Evolutionary conservation across 1,139 yeast genomes (phyloP), one percentile per base, ranked within the genome.

Genomic region (Geotrichum macrosporum): DNA sequence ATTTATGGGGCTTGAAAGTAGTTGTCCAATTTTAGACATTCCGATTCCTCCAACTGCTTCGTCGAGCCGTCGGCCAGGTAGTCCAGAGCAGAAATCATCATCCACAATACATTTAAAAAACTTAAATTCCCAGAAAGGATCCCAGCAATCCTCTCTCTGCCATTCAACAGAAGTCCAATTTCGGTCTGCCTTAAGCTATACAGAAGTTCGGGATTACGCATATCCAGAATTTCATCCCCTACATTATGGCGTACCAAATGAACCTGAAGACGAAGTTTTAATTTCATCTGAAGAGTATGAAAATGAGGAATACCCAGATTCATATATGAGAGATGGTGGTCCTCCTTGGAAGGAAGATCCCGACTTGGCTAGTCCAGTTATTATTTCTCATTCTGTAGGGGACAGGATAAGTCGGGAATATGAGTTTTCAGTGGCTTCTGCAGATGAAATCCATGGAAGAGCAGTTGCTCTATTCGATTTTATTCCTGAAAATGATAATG

Each of bases 401-500:
- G 63, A 60, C 41, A 61, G 61, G 12, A 59, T 57, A 21, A 61
- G 59, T 16, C 60, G 62, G 15, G 64, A 61, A 36, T 57, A 56
- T 44, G 62, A 62, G 38, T 55, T 65, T 24, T 65, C 73, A 0
- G 63, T 48, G 9, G 48, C 60, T 1, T 57, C 62, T 22, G 58
- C 57, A 12, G 71, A 69, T 50, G 77, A 71, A 53, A 66, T 77
- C 37, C 74, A 75, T 52, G 76, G 78, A 42, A 73, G 77, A 51
- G 95, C 95, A 1, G 69, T 88, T 22, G 96, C 97, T 1, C 65
- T 92, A 46, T 92, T 88, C 64, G 94, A 88, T 58, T 92, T 92
- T 62, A 73, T 70, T 30, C 96, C 97, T 0, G 97, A 92, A 62
- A 92, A 92, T 64, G 96, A 87, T 57, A 92, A 92, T 63, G 98